Base-by-base conservation (phyloP, 2,329 filamentous ascomycete genomes). In the Hypomyces rosellus region DNA sequence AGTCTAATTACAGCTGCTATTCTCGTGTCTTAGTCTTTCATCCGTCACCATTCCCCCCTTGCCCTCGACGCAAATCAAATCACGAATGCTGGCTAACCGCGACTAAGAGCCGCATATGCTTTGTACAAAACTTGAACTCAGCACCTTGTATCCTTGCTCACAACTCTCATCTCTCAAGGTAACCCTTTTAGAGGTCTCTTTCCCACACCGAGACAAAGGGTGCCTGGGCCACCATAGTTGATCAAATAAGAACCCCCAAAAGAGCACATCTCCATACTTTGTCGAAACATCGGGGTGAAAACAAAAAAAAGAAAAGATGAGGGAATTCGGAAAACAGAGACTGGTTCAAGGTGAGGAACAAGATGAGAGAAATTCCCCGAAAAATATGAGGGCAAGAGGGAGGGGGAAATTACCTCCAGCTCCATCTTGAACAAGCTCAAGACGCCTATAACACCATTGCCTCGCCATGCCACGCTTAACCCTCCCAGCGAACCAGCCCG, bases 1-100 rank as follows among this genome's bases (percentile, higher is more conserved):
- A 41, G 55, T 67, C 64, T 68, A 68, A 66, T 65, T 68, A 67
- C 63, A 68, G 54, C 56, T 61, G 56, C 49, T 55, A 54, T 55
- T 16, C 46, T 54, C 48, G 52, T 49, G 49, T 50, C 50, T 49
- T 44, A 46, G 20, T 38, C 45, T 51, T 45, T 41, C 48, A 56
- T 53, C 53, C 45, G 42, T 46, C 39, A n/a, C 43, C 50, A 34
- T 48, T 48, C 45, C 39, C 42, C 46, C 44, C 22, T 15, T n/a
- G 20, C 41, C 13, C 38, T 18, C 20, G 38, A 18, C n/a, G 22
- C 50, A 45, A 53, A 57, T 54, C 52, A 51, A 57, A 51, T 51
- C 54, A 59, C 39, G 51, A 50, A 61, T 61, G 61, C 58, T 59
- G 46, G 47, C 53, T 50, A 52, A 50, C 41, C 48, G 50, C 58